These are phyloP conservation scores for Mycena capillaripes DNA, from an alignment of 768 basidiomycete species.

Conservation along the genomic window DNA sequence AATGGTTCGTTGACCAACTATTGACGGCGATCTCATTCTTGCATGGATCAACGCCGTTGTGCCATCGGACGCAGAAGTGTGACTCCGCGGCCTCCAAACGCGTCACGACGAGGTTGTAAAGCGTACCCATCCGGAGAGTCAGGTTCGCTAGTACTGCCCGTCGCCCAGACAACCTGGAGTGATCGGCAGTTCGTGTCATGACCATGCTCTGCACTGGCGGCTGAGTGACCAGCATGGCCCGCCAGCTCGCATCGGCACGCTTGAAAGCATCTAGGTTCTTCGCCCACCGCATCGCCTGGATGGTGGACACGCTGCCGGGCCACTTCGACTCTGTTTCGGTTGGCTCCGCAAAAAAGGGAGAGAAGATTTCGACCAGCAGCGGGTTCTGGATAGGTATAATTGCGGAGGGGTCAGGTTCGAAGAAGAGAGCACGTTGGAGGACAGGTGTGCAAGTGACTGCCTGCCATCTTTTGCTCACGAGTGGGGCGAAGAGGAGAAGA, in stretches of 20 bases:
- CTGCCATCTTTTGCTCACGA: conserved; percentile 5
- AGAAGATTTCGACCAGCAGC: neutral
- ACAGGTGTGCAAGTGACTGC: neutral
- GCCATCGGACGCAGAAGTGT: too few species aligned
- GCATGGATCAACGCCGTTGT: too few species aligned
- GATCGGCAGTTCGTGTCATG: neutral
- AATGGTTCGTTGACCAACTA: too few species aligned
- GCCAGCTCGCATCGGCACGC: conserved; percentile 3
- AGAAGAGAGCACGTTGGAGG: conserved; percentile 1
- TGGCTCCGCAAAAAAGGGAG: neutral
- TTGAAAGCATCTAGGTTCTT: neutral
- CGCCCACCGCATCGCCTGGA: neutral
- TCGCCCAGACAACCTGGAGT: neutral
- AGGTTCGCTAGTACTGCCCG: neutral
- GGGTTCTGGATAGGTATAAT: neutral
- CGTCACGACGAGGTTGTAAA: neutral
- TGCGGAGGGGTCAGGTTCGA: neutral
- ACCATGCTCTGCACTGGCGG: neutral
- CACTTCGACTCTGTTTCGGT: too few species aligned
- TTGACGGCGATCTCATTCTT: too few species aligned
- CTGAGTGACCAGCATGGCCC: conserved; percentile 3
- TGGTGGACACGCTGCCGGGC: neutral
- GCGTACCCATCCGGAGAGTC: neutral
- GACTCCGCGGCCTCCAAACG: neutral
- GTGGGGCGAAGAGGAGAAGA: conserved; percentile 1